A percentile compares a stretch with the other conserved stretches of the same genome.
Evolutionary conservation across 257 asterid species (phyloP).

Genomic region (Nicotiana benthamiana): DNA sequence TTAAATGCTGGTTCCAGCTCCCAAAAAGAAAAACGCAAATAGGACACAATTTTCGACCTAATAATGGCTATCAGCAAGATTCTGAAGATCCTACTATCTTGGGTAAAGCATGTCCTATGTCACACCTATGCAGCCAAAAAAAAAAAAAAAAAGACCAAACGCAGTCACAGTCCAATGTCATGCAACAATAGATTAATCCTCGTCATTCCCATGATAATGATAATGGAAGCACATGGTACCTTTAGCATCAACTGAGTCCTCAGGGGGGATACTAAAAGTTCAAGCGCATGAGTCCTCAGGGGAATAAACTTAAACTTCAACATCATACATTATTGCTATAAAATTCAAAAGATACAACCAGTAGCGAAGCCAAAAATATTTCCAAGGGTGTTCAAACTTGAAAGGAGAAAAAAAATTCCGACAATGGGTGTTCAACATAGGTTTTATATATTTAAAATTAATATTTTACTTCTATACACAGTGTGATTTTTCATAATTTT

Average conservation of each 20-base stretch:
- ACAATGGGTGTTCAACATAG: too few species aligned
- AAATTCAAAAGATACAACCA: neutral
- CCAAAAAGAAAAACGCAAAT: neutral
- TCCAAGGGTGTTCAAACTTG: too few species aligned
- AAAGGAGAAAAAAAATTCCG: too few species aligned
- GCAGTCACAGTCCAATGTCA: neutral
- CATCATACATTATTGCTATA: neutral
- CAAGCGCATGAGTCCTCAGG: neutral
- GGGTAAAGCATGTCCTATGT: neutral
- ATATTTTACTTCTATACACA: too few species aligned
- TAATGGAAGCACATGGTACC: neutral
- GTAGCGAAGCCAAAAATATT: too few species aligned
- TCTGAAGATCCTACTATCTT: neutral
- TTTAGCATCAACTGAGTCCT: neutral
- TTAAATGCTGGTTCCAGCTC: too few species aligned
- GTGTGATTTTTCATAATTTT: too few species aligned
- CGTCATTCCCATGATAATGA: neutral
- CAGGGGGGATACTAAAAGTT: neutral
- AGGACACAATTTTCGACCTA: neutral
- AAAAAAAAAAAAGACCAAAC: neutral
- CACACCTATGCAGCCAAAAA: neutral
- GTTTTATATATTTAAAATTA: too few species aligned
- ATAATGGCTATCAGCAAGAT: neutral
- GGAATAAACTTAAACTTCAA: neutral
- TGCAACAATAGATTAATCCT: neutral